Percentiles rank a stretch among this genome's conserved stretches.
Evolutionary conservation across 192 early-diverging fungal genomes (phyloP).

Genomic region (Gaertneriomyces sp.): DNA sequence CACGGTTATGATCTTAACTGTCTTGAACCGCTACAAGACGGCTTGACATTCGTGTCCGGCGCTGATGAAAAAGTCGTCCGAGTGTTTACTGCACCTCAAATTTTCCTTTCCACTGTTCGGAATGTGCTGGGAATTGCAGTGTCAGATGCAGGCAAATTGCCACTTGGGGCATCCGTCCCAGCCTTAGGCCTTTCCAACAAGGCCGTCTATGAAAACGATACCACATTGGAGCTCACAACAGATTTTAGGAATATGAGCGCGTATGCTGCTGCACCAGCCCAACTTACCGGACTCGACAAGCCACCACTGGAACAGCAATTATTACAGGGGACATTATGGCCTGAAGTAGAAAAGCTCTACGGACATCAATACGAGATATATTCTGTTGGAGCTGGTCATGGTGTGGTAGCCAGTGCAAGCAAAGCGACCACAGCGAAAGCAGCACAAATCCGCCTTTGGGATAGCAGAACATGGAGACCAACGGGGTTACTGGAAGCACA

Average conservation of each 20-base stretch:
- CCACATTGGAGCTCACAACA: background rate
- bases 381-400: constrained; percentile 66
- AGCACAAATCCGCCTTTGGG: constrained; percentile 69
- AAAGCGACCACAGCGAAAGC: constrained; percentile 57
- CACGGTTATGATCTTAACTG: constrained; percentile 94
- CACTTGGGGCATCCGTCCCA: constrained; percentile 78
- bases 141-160: constrained; percentile 26
- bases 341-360: constrained; percentile 93
- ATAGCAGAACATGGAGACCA: constrained; percentile 65
- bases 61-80: constrained; percentile 95
- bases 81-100: constrained; percentile 79
- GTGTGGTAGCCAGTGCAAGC: constrained; percentile 70
- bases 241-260: constrained; percentile 32
- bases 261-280: constrained; percentile 30
- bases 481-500: constrained; percentile 53
- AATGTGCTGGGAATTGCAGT: too few species aligned
- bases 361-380: constrained; percentile 96
- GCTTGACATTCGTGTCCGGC: constrained; percentile 74
- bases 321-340: constrained; percentile 88
- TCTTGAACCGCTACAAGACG: constrained; percentile 66
- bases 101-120: constrained; percentile 50
- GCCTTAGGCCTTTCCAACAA: constrained; percentile 95
- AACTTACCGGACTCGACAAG: constrained; percentile 20
- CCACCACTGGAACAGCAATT: constrained; percentile 91
- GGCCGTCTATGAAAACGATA: constrained; percentile 57